A percentile compares a stretch with the other conserved stretches of the same genome.
Evolutionary conservation across 1,284 basidiomycete genomes (phyloP).

Genomic region (Vanrija pseudolonga): DNA sequence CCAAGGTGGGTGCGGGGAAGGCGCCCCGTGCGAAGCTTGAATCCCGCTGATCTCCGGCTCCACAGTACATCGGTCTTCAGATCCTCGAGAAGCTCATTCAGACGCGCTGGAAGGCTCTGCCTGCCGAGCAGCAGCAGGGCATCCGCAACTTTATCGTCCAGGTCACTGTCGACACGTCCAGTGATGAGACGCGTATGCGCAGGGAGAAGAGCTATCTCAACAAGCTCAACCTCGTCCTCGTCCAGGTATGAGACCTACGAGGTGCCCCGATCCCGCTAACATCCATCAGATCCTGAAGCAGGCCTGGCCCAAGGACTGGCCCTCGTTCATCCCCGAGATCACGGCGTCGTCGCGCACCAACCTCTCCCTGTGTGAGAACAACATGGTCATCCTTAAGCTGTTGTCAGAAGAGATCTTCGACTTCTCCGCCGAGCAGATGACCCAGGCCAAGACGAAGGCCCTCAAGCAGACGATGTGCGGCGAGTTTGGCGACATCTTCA

Average conservation of each 20-base stretch:
- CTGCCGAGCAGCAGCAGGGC: conserved; percentile 87
- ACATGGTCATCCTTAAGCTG: conserved; percentile 98
- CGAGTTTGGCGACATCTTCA: conserved; percentile 95
- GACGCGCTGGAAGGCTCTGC: conserved; percentile 93
- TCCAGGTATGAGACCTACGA: conserved; percentile 62
- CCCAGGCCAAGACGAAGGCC: conserved; percentile 94
- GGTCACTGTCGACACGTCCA: conserved; percentile 85
- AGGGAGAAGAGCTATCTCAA: conserved; percentile 95
- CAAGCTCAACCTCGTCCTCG: conserved; percentile 93
- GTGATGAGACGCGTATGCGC: conserved; percentile 78
- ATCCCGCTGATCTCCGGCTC: neutral
- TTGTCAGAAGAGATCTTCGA: conserved; percentile 99
- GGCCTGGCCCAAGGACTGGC: conserved; percentile 99
- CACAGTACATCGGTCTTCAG: conserved; percentile 86
- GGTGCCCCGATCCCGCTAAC: neutral
- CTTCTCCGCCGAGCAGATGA: conserved; percentile 98
- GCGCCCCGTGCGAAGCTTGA: neutral
- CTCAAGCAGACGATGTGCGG: conserved; percentile 97
- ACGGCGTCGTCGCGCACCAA: conserved; percentile 96
- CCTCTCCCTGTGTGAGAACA: conserved; percentile 96
- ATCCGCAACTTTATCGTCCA: conserved; percentile 97
- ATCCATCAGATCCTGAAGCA: conserved; percentile 88
- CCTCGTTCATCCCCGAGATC: conserved; percentile 94
- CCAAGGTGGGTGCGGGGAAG: conserved; percentile 63
- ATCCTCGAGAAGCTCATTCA: conserved; percentile 91